Conservation (phyloP, 148 eudicot genomes). For the Cornus controversa region DNA sequence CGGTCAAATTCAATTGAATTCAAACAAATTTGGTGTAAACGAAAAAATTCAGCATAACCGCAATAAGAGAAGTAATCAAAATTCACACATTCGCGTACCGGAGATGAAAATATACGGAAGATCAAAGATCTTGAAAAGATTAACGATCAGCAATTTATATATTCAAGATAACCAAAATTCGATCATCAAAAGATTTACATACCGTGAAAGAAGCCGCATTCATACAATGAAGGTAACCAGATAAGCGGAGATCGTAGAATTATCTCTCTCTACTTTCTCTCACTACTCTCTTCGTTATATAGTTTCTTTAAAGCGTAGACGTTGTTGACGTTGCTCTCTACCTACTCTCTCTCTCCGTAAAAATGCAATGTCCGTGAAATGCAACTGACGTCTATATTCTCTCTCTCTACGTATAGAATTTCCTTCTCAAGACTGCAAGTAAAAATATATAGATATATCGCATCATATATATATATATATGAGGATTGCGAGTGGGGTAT, state of each 20-base stretch:
- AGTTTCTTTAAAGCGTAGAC: conserved; percentile 1
- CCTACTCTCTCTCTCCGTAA: conserved; percentile 11
- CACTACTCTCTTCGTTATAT: neutral
- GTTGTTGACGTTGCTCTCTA: neutral
- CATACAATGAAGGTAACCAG: neutral
- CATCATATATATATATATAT: neutral
- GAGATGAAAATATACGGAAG: neutral
- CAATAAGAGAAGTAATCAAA: neutral
- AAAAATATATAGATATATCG: no score
- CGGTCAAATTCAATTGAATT: neutral
- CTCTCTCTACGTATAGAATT: no score
- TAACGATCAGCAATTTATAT: no score
- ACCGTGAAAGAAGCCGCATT: conserved; percentile 7
- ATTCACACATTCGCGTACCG: neutral
- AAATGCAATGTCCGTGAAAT: conserved; percentile 3
- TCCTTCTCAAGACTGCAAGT: no score
- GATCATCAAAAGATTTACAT: neutral
- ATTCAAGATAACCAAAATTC: neutral
- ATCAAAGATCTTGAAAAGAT: neutral
- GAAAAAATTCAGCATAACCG: conserved; percentile 16
- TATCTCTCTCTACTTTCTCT: neutral
- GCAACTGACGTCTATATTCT: conserved; percentile 12
- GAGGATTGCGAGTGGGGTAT: no score
- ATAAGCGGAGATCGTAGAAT: neutral
- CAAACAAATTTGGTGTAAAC: neutral